Base-by-base conservation (phyloP, 306 rosid genomes). In the Abrus pulchellus region DNA sequence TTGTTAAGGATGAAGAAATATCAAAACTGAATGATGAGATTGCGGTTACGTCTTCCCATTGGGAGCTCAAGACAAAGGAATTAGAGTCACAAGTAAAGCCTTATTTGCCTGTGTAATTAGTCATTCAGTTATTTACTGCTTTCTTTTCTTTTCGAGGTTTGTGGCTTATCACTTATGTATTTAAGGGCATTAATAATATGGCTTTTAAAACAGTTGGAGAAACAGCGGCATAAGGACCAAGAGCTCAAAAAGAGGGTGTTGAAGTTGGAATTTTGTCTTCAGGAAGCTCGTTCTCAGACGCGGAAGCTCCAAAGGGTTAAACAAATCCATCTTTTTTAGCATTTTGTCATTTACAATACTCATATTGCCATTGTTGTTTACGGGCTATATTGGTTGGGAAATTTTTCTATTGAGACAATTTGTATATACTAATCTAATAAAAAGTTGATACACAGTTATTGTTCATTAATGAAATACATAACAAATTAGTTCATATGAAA, bases 31-130 rank as follows among this genome's bases (percentile, higher is more conserved):
- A 80, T 85, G 98, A 93, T 84, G 97, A 96, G 83, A 88, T 93
- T 73, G 89, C 78, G 90, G 85, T 88, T 3, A 90, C 90, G 92
- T 89, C 97, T 62, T 84, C 89, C 81, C 94, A 93, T 74, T 96
- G 98, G 98, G 93, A 86, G 85, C 92, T 85, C 54, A 96, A 90
- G 85, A 96, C 99, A 20, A 90, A 92, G 85, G 99, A 96, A 77
- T 85, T 92, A 84, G 99, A 96, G 83, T 88, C 97, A 75, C 98
- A 96, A 92, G 99, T 96, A 88, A 72, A 72, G 38, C 30, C 14
- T 55, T 8, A 20, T 11, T 74, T 64, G 71, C 71, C 14, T 68
- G 10, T 33, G 34, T 45, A 48, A 30, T 9, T 65, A 10, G 65
- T 57, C 60, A 5, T 82, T 76, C 67, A 44, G 52, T 73, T 44